Base-by-base conservation (phyloP, 2,329 filamentous ascomycete species). In the Fusarium mundagurra region DNA sequence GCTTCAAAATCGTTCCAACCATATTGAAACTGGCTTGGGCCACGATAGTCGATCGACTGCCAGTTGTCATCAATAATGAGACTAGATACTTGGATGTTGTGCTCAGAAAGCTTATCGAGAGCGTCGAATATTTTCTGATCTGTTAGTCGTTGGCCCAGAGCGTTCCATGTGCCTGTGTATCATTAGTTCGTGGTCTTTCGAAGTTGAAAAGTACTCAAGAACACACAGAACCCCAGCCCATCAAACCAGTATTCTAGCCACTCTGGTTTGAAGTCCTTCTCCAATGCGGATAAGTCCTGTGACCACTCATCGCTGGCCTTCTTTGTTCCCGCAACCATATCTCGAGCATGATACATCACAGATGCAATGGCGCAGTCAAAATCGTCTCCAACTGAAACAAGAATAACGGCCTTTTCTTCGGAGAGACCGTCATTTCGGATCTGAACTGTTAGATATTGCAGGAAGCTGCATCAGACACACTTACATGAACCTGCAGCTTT, bases 21-120 rank as follows among this genome's bases (percentile, higher is more conserved):
- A 64, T 88, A 83, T 57, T 89, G 87, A 71, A 88, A 90, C 71
- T 90, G 87, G 24, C 86, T 85, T 9, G 85, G 79, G 1, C 86
- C 86, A 31, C 80, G 76, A 36, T 86, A 75, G 73, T 89, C 90
- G 53, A 97, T 87, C 14, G 92, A 90, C 82, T 98, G 95, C 96
- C 96, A 99, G 77, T 97, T 97, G 80, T 99, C 96, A 77, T 99
- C 96, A 71, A 99, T 97, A 70, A 98, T 98, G 5, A 99, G 86
- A 78, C 92, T 97, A 1, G 91, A 92, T 51, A 98, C 88, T 47
- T 92, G 91, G 78, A 99, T 94, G 2, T 92, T 89, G 64, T 93
- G 88, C 36, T 90, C 85, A 9, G 91, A 88, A 17, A 99, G 85
- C 4, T 88, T 87, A 66, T 94, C 90, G 2, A 98, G 85, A 3